These are phyloP conservation scores for Cordyceps javanica DNA, from an alignment of 2,329 filamentous ascomycete genomes.

Conservation along the genomic window DNA sequence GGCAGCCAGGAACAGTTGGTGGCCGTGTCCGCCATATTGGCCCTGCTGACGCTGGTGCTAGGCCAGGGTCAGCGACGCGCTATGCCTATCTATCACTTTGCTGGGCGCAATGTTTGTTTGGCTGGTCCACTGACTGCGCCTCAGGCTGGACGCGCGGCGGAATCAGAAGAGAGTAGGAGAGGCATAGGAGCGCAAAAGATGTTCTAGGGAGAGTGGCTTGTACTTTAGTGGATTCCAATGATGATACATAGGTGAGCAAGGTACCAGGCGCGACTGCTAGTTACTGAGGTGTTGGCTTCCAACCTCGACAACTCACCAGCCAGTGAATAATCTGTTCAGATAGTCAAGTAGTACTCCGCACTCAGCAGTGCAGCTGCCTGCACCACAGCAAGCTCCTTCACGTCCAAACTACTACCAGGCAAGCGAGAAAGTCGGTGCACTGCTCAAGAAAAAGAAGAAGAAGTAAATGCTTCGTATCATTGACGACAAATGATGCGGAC, in stretches of 20 bases:
- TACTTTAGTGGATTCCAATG: no score
- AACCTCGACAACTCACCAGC: no score
- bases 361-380: background rate
- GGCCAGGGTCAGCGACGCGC: background rate
- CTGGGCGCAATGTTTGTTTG: background rate
- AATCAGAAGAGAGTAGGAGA: background rate
- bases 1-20: background rate
- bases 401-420: background rate
- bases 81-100: background rate
- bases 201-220: no score
- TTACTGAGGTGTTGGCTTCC: no score
- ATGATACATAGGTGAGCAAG: background rate
- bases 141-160: slow-evolving; percentile 5
- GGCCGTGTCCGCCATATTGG: background rate
- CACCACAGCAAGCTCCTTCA: background rate
- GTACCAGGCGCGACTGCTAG: no score
- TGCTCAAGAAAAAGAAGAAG: background rate
- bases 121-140: slow-evolving; percentile 6
- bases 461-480: no score
- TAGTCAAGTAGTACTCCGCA: no score
- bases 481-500: background rate
- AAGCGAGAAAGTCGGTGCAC: background rate
- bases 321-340: no score
- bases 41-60: background rate
- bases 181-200: background rate